These are phyloP conservation scores for Arthrobotrys pseudoclavata DNA, from an alignment of 2,329 filamentous ascomycete species.

Conservation along the genomic window DNA sequence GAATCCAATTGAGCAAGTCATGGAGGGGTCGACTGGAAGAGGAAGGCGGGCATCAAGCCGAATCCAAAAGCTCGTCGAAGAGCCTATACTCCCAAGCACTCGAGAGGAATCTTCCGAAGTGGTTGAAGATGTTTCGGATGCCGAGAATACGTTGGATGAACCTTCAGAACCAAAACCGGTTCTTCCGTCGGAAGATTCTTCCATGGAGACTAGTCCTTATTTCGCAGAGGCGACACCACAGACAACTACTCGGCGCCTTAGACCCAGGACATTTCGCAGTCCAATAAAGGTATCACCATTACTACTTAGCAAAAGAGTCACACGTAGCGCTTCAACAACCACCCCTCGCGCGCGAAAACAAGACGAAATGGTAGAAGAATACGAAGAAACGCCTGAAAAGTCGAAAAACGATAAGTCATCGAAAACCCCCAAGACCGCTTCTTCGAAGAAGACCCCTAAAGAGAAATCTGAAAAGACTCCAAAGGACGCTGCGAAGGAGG, in stretches of 20 bases:
- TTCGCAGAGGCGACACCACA: slow-evolving; percentile 18
- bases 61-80: slow-evolving; percentile 2
- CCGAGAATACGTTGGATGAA: neutral
- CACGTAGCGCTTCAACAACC: slow-evolving; percentile 16
- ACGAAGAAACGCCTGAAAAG: slow-evolving; percentile 9
- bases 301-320: neutral
- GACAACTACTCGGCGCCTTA: slow-evolving; percentile 27
- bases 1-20: neutral
- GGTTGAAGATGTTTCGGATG: neutral
- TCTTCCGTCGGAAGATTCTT: slow-evolving; percentile 34
- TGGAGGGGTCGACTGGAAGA: slow-evolving; percentile 22
- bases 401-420: neutral
- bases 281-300: slow-evolving; percentile 21
- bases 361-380: neutral
- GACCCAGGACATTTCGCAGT: slow-evolving; percentile 20
- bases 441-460: slow-evolving; percentile 3
- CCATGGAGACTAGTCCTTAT: slow-evolving; percentile 39
- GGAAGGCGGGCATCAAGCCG: slow-evolving; percentile 18
- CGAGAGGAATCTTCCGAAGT: slow-evolving; percentile 2
- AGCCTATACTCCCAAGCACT: neutral
- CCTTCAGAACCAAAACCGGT: slow-evolving; percentile 6
- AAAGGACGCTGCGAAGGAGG: neutral
- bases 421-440: slow-evolving; percentile 9
- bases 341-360: slow-evolving; percentile 16
- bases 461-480: slow-evolving; percentile 1